A percentile compares a stretch with the other conserved stretches of the same genome.
phyloP scores from a whole-genome alignment of 805 yeast genomes.

The Suhomyces kilbournensis region DNA sequence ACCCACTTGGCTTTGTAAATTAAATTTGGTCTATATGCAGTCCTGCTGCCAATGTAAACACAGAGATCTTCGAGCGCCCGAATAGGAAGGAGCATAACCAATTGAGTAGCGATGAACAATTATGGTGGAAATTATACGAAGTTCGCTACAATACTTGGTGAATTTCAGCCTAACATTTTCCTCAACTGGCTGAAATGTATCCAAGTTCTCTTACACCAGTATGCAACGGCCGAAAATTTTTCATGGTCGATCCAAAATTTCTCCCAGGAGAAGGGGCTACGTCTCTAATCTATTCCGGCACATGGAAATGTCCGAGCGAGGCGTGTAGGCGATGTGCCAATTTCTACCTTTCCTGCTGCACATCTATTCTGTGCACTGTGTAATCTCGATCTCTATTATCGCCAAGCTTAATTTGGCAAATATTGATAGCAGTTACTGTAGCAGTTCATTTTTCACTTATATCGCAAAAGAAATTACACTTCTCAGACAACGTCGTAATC shows the following conservation, averaged over 20 bases:
- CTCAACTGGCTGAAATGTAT: neutral
- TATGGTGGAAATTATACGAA: neutral
- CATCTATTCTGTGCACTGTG: neutral
- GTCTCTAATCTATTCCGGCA: neutral
- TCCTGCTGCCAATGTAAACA: conserved; percentile 3
- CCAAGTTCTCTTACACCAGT: neutral
- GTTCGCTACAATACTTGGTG: neutral
- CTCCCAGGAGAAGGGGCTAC: neutral
- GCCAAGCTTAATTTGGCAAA: neutral
- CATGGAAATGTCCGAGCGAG: neutral
- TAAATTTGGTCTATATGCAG: neutral
- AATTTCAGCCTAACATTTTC: neutral
- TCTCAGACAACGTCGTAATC: neutral
- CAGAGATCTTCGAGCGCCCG: neutral
- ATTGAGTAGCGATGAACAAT: conserved; percentile 3
- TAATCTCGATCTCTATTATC: neutral
- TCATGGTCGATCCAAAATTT: neutral
- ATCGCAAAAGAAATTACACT: neutral
- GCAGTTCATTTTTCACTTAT: neutral
- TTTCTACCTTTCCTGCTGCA: neutral
- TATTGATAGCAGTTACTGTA: neutral
- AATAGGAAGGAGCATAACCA: conserved; percentile 5
- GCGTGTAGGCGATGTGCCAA: neutral
- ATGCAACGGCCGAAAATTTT: neutral
- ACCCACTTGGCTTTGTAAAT: neutral